These are phyloP conservation scores for Oryza officinalis DNA, from an alignment of 176 grass and related monocot genomes.

Conservation along the genomic window DNA sequence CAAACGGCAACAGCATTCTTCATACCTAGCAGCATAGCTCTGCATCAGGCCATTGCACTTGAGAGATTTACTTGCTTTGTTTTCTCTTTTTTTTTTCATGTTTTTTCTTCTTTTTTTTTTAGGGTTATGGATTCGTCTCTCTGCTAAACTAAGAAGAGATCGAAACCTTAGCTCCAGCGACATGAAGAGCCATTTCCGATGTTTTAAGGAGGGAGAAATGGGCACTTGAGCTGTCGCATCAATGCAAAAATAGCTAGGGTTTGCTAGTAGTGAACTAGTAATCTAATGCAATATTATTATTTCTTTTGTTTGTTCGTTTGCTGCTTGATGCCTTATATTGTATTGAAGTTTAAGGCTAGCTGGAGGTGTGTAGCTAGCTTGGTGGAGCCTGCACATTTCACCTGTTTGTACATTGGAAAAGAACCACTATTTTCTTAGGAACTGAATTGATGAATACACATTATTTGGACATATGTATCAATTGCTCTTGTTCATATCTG, in stretches of 20 bases:
- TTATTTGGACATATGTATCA: not conserved
- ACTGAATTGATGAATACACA: slow-evolving; percentile 38
- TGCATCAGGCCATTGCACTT: not conserved
- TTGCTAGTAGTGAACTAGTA: slow-evolving; percentile 25
- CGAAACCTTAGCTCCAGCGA: slow-evolving; percentile 39
- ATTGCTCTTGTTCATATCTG: not conserved
- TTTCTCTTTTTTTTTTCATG: not conserved
- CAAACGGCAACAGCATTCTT: slow-evolving; percentile 60
- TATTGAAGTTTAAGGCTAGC: slow-evolving; percentile 26
- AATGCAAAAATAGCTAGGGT: slow-evolving; percentile 56
- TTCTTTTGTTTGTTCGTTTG: slow-evolving; percentile 46
- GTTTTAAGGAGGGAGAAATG: slow-evolving; percentile 66
- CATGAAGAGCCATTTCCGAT: slow-evolving; percentile 49
- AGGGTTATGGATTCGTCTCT: slow-evolving; percentile 22
- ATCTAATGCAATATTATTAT: slow-evolving; percentile 32
- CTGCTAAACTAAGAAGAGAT: slow-evolving; percentile 39
- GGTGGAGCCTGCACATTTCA: slow-evolving; percentile 49
- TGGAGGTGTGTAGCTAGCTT: slow-evolving; percentile 40
- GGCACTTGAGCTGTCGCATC: slow-evolving; percentile 25
- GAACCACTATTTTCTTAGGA: slow-evolving; percentile 19
- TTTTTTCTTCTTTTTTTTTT: not conserved
- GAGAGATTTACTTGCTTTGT: not conserved
- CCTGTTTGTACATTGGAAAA: slow-evolving; percentile 60
- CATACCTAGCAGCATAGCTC: slow-evolving; percentile 48
- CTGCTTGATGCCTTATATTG: not conserved